Conservation (phyloP, 345 rosid species). For the Triadica sebifera region DNA sequence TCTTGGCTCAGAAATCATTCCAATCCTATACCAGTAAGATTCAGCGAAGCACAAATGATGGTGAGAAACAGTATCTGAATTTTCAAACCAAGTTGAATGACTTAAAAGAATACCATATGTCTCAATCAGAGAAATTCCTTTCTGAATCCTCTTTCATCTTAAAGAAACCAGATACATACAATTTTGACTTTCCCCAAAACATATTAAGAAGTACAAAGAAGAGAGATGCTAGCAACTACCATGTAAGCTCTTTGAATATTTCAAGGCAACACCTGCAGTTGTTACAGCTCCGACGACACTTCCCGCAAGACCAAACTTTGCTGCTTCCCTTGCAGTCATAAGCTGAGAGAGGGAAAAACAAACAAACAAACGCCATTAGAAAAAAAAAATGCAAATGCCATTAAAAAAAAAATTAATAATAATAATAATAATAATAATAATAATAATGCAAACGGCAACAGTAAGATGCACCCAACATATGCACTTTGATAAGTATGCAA, state of each 20-base stretch:
- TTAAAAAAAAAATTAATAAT: too few species aligned
- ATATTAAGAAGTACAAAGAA: neutral
- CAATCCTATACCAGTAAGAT: neutral
- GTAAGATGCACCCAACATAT: too few species aligned
- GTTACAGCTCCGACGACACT: slow-evolving; percentile 70
- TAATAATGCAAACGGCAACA: too few species aligned
- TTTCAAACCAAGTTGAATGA: neutral
- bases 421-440: too few species aligned
- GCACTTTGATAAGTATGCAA: too few species aligned
- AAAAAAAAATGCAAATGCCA: too few species aligned
- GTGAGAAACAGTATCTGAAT: neutral
- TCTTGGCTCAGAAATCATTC: neutral
- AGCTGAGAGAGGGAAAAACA: slow-evolving; percentile 42
- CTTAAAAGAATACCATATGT: neutral
- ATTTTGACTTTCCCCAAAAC: neutral
- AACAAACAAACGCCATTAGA: neutral
- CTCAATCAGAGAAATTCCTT: neutral
- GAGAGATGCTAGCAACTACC: slow-evolving; percentile 39
- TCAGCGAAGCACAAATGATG: neutral
- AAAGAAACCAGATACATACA: neutral
- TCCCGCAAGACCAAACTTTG: slow-evolving; percentile 49
- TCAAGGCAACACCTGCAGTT: slow-evolving; percentile 84
- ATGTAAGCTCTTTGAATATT: slow-evolving; percentile 79
- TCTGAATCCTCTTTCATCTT: neutral
- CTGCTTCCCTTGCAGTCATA: slow-evolving; percentile 81